Evolutionary conservation across 108 stramenopile species (phyloP).

Genomic region (Phaeodactylum tricornutum): DNA sequence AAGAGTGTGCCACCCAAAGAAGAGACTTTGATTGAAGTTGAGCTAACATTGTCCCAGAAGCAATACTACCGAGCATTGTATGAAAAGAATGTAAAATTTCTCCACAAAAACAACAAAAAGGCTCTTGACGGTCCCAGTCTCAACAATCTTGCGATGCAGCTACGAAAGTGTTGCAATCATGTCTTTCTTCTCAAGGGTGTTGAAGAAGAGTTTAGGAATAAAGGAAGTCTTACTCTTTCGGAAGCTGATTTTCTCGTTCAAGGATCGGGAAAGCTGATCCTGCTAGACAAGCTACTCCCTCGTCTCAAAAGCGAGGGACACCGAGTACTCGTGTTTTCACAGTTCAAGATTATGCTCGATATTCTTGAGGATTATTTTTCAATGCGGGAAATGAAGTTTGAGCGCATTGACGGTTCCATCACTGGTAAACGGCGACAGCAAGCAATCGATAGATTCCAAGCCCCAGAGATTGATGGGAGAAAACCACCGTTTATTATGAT

Average conservation of each 20-base stretch:
- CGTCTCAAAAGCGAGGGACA: slow-evolving; percentile 87
- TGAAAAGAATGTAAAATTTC: slow-evolving; percentile 80
- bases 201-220: slow-evolving; percentile 58
- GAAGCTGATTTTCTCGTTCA: slow-evolving; percentile 63
- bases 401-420: slow-evolving; percentile 94
- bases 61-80: slow-evolving; percentile 94
- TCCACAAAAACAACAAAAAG: slow-evolving; percentile 74
- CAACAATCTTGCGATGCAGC: slow-evolving; percentile 77
- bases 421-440: slow-evolving; percentile 85
- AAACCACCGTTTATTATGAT: slow-evolving; percentile 93
- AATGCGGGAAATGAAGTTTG: slow-evolving; percentile 52
- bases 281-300: slow-evolving; percentile 96
- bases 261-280: slow-evolving; percentile 88
- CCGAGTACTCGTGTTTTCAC: slow-evolving; percentile 90
- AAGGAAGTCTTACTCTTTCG: slow-evolving; percentile 2
- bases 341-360: slow-evolving; percentile 98
- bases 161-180: slow-evolving; percentile 97
- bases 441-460: slow-evolving; percentile 93
- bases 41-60: slow-evolving; percentile 93
- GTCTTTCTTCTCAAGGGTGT: slow-evolving; percentile 91
- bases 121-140: slow-evolving; percentile 82
- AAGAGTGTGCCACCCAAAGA: slow-evolving; percentile 89
- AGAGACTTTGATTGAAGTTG: slow-evolving; percentile 94
- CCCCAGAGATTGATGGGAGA: slow-evolving; percentile 32
- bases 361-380: slow-evolving; percentile 92